Percentiles rank a stretch among this genome's conserved stretches.
phyloP scores from a whole-genome alignment of 2,329 filamentous ascomycete species.

The Metarhizium sp. region DNA sequence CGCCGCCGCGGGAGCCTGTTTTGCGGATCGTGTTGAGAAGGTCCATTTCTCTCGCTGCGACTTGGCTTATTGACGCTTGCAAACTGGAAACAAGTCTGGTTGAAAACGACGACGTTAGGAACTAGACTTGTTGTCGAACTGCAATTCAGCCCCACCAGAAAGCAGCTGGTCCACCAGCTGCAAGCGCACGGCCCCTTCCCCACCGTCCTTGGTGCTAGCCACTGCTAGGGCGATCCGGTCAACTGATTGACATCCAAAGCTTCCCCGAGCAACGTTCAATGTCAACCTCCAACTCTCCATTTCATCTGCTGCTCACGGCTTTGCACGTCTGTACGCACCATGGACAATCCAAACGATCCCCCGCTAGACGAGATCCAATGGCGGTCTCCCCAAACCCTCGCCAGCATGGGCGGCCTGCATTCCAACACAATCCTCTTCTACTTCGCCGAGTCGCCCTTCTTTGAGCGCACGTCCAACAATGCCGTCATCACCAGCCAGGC shows the following conservation, averaged over 20 bases:
- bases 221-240: background rate
- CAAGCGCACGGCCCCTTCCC: too few relatives aligned
- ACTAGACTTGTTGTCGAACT: background rate
- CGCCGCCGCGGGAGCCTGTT: constrained; percentile 79
- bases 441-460: constrained; percentile 59
- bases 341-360: constrained; percentile 37
- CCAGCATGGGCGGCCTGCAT: constrained; percentile 49
- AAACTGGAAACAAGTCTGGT: background rate
- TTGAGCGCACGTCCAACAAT: constrained; percentile 59
- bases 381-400: constrained; percentile 41
- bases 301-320: background rate
- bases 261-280: background rate
- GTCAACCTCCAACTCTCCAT: background rate
- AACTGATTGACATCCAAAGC: background rate
- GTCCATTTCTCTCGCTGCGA: constrained; percentile 55
- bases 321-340: constrained; percentile 13
- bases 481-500: constrained; percentile 53
- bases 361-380: constrained; percentile 61
- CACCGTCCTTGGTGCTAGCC: too few relatives aligned
- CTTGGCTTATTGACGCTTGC: background rate
- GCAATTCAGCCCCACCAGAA: background rate
- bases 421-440: constrained; percentile 58
- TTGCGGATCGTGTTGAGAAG: constrained; percentile 88
- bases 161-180: too few relatives aligned
- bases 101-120: background rate